Percentiles rank a stretch among this genome's conserved stretches.
Evolutionary conservation across 768 basidiomycete genomes (phyloP).

Genomic region (Termitomyces sp.): DNA sequence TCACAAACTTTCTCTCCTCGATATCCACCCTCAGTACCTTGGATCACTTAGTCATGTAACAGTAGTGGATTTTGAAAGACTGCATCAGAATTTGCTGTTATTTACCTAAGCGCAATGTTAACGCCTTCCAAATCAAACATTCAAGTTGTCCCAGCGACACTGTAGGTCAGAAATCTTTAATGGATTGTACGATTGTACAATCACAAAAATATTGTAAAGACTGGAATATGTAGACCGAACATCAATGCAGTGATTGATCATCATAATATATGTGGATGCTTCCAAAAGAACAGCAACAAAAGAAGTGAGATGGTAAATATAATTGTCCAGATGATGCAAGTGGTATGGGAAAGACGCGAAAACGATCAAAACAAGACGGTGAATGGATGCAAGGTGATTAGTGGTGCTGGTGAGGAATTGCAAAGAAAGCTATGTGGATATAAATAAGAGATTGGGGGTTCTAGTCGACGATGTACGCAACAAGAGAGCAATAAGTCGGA

Average conservation of each 20-base stretch:
- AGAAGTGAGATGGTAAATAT: neutral
- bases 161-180: no score
- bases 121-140: no score
- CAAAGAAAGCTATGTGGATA: neutral
- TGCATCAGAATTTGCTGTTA: no score
- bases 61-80: neutral
- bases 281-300: conserved; percentile 1
- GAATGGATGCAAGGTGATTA: conserved; percentile 8
- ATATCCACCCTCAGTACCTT: neutral
- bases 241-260: conserved; percentile 4
- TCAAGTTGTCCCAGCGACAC: no score
- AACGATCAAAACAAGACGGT: neutral
- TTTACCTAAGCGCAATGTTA: no score
- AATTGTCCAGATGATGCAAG: conserved; percentile 5
- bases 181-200: neutral
- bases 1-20: neutral
- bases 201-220: neutral
- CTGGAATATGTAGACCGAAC: neutral
- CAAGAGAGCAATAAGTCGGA: neutral
- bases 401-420: conserved; percentile 1
- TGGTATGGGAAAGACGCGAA: neutral
- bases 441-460: conserved; percentile 1
- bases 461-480: neutral
- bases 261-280: conserved; percentile 1
- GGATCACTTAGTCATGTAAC: neutral